Evolutionary conservation across 768 basidiomycete genomes (phyloP), one percentile per base, ranked within the genome.

Genomic region (Rhodotorula kratochvilovae): DNA sequence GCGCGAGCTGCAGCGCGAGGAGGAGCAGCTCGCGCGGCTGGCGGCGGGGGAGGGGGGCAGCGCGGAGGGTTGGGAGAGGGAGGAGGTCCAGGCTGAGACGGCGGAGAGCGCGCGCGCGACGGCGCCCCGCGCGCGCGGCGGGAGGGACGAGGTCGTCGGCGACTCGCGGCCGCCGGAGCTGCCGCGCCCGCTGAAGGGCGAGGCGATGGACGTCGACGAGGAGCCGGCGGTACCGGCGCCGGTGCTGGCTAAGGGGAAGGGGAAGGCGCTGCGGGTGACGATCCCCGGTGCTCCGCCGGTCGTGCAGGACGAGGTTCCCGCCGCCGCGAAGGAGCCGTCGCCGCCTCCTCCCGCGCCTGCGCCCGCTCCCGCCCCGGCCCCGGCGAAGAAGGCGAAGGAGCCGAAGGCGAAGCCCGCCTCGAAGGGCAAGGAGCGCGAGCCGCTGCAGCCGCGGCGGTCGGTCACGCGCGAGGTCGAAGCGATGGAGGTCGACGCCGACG

Each of bases 1-100:
- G 8, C 66, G 67, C 56, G 70, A 71, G 53, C 33, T 67, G 39
- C 66, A 66, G 63, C n/a, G 50, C 35, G 60, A 63, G 35, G 59
- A 54, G 55, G 46, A 35, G 65, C 11, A 6, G n/a, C 27, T 27
- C 31, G 17, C 42, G 12, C 25, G 33, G 39, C 48, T 46, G 63
- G 36, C 21, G 35, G 35, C 6, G 31, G n/a, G 12, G 12, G 33
- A 50, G 27, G 39, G 8, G 43, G 33, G 45, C 33, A 21, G 57
- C 36, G 35, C 51, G 58, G 17, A 46, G 17, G 17, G 29, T 48
- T 11, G 46, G 51, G n/a, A 46, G 25, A 12, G 10, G 42, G 43
- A 50, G 27, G 46, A 59, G 19, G 64, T 42, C 45, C 61, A 60
- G n/a, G 67, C 53, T 19, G 60, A 46, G 60, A 10, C 46, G 46